These are phyloP conservation scores for Elaphomyces granulatus DNA, from an alignment of 495 filamentous ascomycete genomes.

Conservation along the genomic window DNA sequence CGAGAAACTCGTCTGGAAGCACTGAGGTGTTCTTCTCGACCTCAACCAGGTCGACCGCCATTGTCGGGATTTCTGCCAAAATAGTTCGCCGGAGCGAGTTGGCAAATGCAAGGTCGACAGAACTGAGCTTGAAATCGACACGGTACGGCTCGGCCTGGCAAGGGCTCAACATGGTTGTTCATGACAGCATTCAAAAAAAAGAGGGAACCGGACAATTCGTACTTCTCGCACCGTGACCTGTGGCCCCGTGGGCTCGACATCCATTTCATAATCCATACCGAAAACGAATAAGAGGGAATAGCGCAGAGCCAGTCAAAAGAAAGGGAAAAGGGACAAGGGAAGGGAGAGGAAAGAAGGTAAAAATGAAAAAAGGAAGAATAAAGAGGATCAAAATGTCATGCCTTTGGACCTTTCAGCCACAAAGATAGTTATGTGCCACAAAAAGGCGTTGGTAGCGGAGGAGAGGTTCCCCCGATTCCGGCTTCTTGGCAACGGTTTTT, in stretches of 20 bases:
- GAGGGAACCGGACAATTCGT: conserved; percentile 3
- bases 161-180: neutral
- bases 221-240: conserved; percentile 60
- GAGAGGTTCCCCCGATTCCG: too few relatives aligned
- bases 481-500: too few relatives aligned
- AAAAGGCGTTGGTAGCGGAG: too few relatives aligned
- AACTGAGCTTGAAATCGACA: conserved; percentile 70
- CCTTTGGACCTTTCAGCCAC: too few relatives aligned
- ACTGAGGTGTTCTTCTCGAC: conserved; percentile 88
- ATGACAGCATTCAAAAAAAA: too few relatives aligned
- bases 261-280: conserved; percentile 58
- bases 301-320: neutral
- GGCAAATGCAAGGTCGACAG: conserved; percentile 75
- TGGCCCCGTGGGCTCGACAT: conserved; percentile 49
- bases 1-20: conserved; percentile 87
- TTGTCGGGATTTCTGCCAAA: conserved; percentile 86
- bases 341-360: neutral
- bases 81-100: conserved; percentile 89
- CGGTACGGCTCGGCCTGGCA: conserved; percentile 49
- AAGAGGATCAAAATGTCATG: neutral
- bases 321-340: neutral
- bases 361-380: neutral
- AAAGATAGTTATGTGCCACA: too few relatives aligned
- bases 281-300: neutral
- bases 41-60: conserved; percentile 91